These are phyloP conservation scores for Cryptococcus deneoformans DNA, from an alignment of 1,284 basidiomycete species.

Conservation along the genomic window DNA sequence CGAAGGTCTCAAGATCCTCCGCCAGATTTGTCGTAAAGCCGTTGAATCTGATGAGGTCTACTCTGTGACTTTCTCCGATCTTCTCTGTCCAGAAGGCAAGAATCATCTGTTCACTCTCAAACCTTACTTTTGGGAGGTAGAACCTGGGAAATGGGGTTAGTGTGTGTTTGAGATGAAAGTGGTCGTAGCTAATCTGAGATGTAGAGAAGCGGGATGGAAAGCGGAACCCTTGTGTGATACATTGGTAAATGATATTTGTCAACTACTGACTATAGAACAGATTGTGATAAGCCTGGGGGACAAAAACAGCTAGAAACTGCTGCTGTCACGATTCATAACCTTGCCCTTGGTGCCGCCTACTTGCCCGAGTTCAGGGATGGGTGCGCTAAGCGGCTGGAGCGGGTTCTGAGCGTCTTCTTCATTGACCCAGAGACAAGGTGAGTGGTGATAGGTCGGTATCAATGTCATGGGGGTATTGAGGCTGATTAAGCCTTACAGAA, in stretches of 20 bases:
- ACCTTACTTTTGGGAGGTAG: constrained; percentile 33
- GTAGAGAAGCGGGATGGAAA: constrained; percentile 33
- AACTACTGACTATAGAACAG: constrained; percentile 5
- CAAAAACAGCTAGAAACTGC: constrained; percentile 29
- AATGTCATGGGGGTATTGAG: background rate
- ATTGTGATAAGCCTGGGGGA: constrained; percentile 26
- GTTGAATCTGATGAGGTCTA: constrained; percentile 14
- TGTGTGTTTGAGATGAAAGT: background rate
- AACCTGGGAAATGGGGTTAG: constrained; percentile 29
- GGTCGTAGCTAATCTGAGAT: background rate
- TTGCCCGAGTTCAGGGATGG: constrained; percentile 8
- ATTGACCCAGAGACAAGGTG: constrained; percentile 27
- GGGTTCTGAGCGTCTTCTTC: constrained; percentile 33
- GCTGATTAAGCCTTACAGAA: constrained; percentile 4
- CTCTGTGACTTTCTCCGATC: constrained; percentile 24
- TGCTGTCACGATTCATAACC: constrained; percentile 16
- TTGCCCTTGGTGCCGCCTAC: constrained; percentile 18
- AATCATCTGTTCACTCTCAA: constrained; percentile 33
- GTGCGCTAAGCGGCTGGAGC: constrained; percentile 10
- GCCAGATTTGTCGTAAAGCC: constrained; percentile 3
- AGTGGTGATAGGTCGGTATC: background rate
- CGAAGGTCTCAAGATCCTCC: constrained; percentile 11
- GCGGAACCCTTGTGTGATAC: constrained; percentile 31
- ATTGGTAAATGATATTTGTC: background rate
- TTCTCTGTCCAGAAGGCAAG: constrained; percentile 20